Evolutionary conservation across 495 filamentous ascomycete genomes (phyloP).

Genomic region (Hypoxylon perforatum): DNA sequence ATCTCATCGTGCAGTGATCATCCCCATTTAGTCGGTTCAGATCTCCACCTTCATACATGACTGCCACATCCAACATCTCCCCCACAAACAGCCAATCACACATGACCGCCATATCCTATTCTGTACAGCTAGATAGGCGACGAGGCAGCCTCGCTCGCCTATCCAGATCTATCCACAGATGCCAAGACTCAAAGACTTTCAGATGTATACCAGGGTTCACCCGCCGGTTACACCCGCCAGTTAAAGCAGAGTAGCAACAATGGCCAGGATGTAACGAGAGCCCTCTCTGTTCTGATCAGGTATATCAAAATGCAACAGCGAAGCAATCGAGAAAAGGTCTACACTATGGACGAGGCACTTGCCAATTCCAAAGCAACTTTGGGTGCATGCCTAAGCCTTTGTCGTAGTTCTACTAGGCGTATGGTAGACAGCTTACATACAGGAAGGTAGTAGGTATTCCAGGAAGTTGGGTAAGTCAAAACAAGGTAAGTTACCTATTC

Average conservation of each 20-base stretch:
- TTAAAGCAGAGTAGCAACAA: conserved; percentile 5
- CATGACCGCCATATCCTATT: conserved; percentile 8
- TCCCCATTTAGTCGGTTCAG: conserved; percentile 9
- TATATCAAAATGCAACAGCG: no score
- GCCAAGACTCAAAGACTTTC: conserved; percentile 27
- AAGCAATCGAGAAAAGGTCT: neutral
- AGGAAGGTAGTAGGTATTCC: no score
- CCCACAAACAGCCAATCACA: conserved; percentile 21
- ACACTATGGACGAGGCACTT: neutral
- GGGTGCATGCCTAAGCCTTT: no score
- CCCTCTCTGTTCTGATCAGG: no score
- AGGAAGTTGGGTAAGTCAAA: neutral
- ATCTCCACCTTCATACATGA: conserved; percentile 8
- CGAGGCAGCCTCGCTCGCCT: conserved; percentile 10
- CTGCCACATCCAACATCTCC: conserved; percentile 11
- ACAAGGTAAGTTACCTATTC: neutral
- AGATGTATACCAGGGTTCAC: conserved; percentile 17
- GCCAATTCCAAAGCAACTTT: neutral
- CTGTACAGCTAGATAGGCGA: no score
- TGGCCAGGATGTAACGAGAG: neutral
- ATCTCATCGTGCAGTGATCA: conserved; percentile 23
- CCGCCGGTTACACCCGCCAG: conserved; percentile 31
- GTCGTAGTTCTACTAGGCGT: no score
- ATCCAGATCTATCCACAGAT: conserved; percentile 23
- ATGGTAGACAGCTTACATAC: no score